These are phyloP conservation scores for Pichia sp. DNA, from an alignment of 1,139 yeast genomes.

Conservation along the genomic window DNA sequence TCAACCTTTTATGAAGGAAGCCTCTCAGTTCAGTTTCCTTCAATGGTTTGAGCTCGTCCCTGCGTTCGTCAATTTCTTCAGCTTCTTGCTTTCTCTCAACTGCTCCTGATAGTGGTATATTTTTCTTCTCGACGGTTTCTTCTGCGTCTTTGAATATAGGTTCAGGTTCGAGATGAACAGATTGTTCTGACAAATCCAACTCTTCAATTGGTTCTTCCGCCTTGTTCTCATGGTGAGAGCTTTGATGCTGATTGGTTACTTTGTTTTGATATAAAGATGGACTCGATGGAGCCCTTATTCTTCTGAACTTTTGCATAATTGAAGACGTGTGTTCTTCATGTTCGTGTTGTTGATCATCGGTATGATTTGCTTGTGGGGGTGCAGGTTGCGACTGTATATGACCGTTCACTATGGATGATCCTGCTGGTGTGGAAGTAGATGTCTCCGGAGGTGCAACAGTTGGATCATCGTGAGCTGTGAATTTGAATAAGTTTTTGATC, in stretches of 20 bases:
- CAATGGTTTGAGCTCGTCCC: constrained; percentile 19
- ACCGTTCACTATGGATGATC: not conserved
- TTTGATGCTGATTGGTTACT: constrained; percentile 6
- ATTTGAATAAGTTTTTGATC: constrained; percentile 29
- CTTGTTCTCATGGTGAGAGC: not conserved
- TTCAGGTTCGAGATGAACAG: constrained; percentile 3
- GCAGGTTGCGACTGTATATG: not conserved
- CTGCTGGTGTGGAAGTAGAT: not conserved
- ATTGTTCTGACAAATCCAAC: constrained; percentile 20
- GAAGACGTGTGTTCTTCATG: constrained; percentile 22
- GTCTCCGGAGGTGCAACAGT: not conserved
- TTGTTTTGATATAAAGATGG: constrained; percentile 20
- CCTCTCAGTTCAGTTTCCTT: constrained; percentile 17
- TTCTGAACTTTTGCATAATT: constrained; percentile 29
- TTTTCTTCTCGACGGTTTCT: not conserved
- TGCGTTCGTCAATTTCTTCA: constrained; percentile 15
- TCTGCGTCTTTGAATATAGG: not conserved
- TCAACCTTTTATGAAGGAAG: constrained; percentile 47
- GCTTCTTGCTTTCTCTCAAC: constrained; percentile 5
- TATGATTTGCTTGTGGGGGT: not conserved
- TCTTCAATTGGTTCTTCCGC: constrained; percentile 18
- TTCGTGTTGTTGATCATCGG: not conserved
- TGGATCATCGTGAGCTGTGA: not conserved
- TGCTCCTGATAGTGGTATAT: not conserved
- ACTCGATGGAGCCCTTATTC: constrained; percentile 32